Evolutionary conservation across 805 yeast species (phyloP).

Genomic region (Helenozyma rhizophorensis): DNA sequence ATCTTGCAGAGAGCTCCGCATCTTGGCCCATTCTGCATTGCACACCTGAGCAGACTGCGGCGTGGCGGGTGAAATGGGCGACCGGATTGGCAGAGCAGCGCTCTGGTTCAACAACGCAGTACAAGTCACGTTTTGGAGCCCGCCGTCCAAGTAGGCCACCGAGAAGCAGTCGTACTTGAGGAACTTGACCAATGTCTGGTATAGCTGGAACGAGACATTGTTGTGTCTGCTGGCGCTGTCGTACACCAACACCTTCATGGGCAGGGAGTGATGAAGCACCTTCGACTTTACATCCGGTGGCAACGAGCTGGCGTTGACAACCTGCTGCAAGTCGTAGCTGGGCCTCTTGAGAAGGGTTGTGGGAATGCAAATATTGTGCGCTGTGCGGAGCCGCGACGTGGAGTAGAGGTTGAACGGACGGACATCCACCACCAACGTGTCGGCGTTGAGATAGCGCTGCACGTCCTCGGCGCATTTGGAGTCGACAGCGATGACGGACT

Average conservation of each 20-base stretch:
- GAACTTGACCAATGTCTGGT: constrained; percentile 33
- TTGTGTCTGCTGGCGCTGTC: constrained; percentile 24
- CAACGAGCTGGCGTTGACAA: constrained; percentile 29
- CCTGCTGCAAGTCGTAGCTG: constrained; percentile 28
- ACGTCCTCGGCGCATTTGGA: constrained; percentile 7
- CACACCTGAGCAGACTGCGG: constrained; percentile 6
- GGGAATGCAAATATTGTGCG: constrained; percentile 41
- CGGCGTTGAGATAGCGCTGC: constrained; percentile 1
- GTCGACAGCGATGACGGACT: constrained; percentile 8
- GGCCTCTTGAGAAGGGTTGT: constrained; percentile 40
- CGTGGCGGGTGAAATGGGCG: constrained; percentile 9
- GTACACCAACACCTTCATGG: constrained; percentile 26
- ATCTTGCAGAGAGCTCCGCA: background rate
- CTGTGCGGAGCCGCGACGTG: constrained; percentile 22
- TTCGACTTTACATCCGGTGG: constrained; percentile 16
- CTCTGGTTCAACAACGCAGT: constrained; percentile 5
- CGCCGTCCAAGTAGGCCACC: constrained; percentile 24
- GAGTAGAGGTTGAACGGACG: constrained; percentile 37
- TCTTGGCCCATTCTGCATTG: background rate
- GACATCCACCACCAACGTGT: constrained; percentile 28
- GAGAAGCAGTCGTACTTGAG: constrained; percentile 17
- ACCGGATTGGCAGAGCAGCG: constrained; percentile 9
- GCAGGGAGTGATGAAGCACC: constrained; percentile 13
- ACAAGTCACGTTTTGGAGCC: constrained; percentile 17
- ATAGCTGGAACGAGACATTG: constrained; percentile 23